Evolutionary conservation across 208 protist species (phyloP).

Genomic region (Leptomonas pyrrhocoris): DNA sequence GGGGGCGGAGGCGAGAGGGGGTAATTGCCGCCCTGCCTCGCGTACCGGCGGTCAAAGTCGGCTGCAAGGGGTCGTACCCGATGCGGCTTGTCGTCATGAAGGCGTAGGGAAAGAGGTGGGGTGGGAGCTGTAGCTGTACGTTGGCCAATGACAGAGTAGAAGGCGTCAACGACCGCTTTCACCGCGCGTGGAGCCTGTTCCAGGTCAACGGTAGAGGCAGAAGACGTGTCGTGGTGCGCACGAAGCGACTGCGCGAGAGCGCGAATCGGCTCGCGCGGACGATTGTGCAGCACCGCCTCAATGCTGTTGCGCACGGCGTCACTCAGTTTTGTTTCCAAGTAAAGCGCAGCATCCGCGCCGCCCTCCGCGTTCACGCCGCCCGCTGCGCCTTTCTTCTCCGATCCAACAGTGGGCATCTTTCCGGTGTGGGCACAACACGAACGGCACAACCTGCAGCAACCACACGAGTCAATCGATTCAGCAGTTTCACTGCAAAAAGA

Average conservation of each 20-base stretch:
- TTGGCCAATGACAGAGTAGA: not conserved
- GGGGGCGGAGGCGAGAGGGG: not conserved
- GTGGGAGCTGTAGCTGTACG: too few relatives aligned
- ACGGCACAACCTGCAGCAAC: not conserved
- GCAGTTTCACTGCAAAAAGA: not conserved
- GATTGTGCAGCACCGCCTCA: constrained; percentile 49
- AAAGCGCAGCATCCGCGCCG: constrained; percentile 23
- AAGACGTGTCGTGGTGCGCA: not conserved
- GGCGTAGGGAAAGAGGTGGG: not conserved
- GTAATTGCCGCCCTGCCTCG: not conserved
- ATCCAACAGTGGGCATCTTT: not conserved
- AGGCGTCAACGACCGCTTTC: not conserved
- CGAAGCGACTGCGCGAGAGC: constrained; percentile 57
- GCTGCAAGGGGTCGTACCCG: not conserved
- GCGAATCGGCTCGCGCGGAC: constrained; percentile 53
- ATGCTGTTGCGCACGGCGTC: constrained; percentile 50
- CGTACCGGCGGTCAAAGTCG: not conserved
- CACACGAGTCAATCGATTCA: not conserved
- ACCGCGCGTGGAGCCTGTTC: not conserved
- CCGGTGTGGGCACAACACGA: too few relatives aligned
- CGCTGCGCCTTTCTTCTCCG: not conserved
- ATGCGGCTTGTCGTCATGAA: not conserved
- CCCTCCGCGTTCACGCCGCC: not conserved
- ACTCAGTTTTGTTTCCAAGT: constrained; percentile 63
- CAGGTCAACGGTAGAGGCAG: not conserved